phyloP scores from a whole-genome alignment of 805 yeast species.

The Pichia californica region DNA sequence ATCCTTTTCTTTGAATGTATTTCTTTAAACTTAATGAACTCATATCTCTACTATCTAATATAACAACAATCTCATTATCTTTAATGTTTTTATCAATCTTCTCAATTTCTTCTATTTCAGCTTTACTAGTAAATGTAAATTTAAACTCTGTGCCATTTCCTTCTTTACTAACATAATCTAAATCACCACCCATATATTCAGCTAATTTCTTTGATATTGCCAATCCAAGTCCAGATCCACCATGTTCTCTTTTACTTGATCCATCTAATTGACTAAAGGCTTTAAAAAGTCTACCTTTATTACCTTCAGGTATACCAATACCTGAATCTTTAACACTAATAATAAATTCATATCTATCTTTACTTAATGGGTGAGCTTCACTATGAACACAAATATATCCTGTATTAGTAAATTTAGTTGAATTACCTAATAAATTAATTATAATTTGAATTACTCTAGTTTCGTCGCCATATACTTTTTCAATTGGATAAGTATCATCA shows the following conservation, averaged over 20 bases:
- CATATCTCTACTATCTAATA: slow-evolving; percentile 30
- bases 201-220: slow-evolving; percentile 81
- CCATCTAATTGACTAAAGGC: slow-evolving; percentile 55
- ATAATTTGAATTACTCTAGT: slow-evolving; percentile 45
- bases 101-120: slow-evolving; percentile 1
- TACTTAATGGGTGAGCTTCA: slow-evolving; percentile 23
- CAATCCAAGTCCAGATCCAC: slow-evolving; percentile 69
- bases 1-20: slow-evolving; percentile 31
- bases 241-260: slow-evolving; percentile 42
- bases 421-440: slow-evolving; percentile 47
- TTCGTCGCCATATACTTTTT: slow-evolving; percentile 39
- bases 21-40: slow-evolving; percentile 30
- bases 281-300: slow-evolving; percentile 39
- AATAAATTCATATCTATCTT: slow-evolving; percentile 34
- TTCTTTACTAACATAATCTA: slow-evolving; percentile 39
- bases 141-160: slow-evolving; percentile 42
- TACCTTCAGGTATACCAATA: slow-evolving; percentile 42
- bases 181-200: slow-evolving; percentile 58
- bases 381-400: slow-evolving; percentile 38
- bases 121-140: slow-evolving; percentile 32
- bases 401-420: slow-evolving; percentile 41
- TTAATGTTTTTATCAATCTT: background rate
- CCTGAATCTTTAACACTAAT: slow-evolving; percentile 45
- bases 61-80: slow-evolving; percentile 19
- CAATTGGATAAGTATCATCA: slow-evolving; percentile 35